Conservation (phyloP, 139 green algal genomes). For the Asterochloris sp. region DNA sequence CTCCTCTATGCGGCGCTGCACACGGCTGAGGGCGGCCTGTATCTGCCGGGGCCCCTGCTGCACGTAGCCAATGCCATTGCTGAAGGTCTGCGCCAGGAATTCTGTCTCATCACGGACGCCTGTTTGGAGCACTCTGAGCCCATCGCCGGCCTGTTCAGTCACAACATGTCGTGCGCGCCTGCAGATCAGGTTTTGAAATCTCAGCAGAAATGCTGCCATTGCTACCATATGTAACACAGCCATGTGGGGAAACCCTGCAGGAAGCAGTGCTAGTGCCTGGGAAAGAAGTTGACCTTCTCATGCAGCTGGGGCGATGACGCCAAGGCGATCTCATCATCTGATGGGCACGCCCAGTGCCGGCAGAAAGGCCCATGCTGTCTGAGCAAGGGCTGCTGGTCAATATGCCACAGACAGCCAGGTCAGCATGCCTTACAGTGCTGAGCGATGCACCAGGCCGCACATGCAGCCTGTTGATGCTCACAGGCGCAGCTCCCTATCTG, state of each 20-base stretch:
- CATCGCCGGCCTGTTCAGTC: conserved; percentile 6
- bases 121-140: conserved; percentile 8
- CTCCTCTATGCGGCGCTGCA: conserved; percentile 49
- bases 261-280: no score
- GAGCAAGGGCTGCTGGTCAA: background rate
- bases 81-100: conserved; percentile 21
- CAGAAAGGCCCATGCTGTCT: background rate
- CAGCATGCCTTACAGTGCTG: background rate
- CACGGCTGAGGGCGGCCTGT: conserved; percentile 28
- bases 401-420: background rate
- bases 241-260: no score
- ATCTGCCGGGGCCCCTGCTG: conserved; percentile 33
- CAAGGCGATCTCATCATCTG: no score
- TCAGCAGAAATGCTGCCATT: no score
- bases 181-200: background rate
- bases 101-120: conserved; percentile 31
- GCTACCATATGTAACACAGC: no score
- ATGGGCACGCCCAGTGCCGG: no score
- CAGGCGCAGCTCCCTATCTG: conserved; percentile 9
- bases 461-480: background rate
- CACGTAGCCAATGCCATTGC: conserved; percentile 35
- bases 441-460: background rate
- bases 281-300: no score
- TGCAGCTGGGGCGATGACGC: no score
- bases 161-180: conserved; percentile 2